These are phyloP conservation scores for Pterocarpus santalinus DNA, from an alignment of 306 rosid genomes.

Conservation along the genomic window DNA sequence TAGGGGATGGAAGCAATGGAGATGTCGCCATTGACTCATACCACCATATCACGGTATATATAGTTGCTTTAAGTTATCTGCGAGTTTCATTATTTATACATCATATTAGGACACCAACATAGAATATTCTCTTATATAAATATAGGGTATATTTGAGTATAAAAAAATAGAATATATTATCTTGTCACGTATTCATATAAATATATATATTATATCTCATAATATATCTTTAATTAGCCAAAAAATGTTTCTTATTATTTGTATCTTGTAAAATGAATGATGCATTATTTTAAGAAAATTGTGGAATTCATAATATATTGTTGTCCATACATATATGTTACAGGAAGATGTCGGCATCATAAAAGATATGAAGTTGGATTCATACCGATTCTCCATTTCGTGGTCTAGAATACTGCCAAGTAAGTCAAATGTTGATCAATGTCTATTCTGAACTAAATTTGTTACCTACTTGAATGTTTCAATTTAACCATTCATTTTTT, in stretches of 20 bases:
- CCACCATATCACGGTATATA: constrained; percentile 53
- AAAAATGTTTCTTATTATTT: background rate
- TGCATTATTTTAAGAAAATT: background rate
- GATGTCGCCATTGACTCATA: constrained; percentile 52
- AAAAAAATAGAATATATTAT: too few relatives aligned
- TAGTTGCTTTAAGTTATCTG: background rate
- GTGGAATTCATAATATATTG: background rate
- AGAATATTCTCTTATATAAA: too few relatives aligned
- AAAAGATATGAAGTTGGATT: constrained; percentile 68
- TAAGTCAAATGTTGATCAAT: constrained; percentile 31
- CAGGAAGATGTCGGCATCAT: constrained; percentile 72
- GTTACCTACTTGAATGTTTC: background rate
- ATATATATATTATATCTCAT: too few relatives aligned
- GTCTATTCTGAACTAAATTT: background rate
- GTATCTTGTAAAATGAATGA: background rate
- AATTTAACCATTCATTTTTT: background rate
- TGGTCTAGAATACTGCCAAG: constrained; percentile 79
- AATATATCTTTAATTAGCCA: too few relatives aligned
- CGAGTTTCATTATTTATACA: too few relatives aligned
- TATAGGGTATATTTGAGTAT: too few relatives aligned
- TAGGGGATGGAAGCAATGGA: constrained; percentile 44
- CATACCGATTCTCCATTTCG: constrained; percentile 72
- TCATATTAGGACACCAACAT: too few relatives aligned
- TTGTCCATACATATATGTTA: constrained; percentile 15
- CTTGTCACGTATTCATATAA: too few relatives aligned